phyloP scores from a whole-genome alignment of 2,329 filamentous ascomycete genomes.

The Trichoderma lentiforme region DNA sequence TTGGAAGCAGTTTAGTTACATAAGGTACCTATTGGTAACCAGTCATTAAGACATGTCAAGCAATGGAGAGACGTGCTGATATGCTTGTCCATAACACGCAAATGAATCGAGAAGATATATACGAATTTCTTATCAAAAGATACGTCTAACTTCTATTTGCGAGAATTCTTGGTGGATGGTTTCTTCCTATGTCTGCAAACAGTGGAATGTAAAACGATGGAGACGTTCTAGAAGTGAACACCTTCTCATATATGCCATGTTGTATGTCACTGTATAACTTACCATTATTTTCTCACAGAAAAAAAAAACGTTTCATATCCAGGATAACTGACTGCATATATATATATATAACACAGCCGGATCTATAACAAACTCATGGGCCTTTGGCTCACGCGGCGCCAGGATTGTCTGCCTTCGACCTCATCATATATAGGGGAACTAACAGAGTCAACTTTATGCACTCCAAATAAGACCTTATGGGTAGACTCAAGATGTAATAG shows the following conservation, averaged over 20 bases:
- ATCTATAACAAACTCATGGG: background rate
- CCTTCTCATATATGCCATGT: background rate
- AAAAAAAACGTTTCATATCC: too few relatives aligned
- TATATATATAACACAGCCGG: background rate
- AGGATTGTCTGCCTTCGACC: background rate
- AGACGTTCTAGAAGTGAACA: background rate
- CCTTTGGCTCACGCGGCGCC: background rate
- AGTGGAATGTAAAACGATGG: background rate
- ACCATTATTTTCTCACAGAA: background rate
- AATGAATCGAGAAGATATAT: too few relatives aligned
- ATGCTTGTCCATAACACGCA: background rate
- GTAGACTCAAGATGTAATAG: background rate
- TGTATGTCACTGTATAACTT: background rate
- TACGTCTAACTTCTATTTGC: background rate
- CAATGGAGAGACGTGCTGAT: background rate
- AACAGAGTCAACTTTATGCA: background rate
- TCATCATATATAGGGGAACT: background rate
- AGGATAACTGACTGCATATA: background rate
- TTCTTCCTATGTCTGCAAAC: background rate
- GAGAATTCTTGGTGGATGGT: background rate
- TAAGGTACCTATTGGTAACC: background rate
- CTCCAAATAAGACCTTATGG: accelerated
- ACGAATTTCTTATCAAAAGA: background rate
- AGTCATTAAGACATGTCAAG: background rate
- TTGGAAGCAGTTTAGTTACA: background rate